phyloP scores from a whole-genome alignment of 202 grass and related monocot species.

The Digitaria exilis region DNA sequence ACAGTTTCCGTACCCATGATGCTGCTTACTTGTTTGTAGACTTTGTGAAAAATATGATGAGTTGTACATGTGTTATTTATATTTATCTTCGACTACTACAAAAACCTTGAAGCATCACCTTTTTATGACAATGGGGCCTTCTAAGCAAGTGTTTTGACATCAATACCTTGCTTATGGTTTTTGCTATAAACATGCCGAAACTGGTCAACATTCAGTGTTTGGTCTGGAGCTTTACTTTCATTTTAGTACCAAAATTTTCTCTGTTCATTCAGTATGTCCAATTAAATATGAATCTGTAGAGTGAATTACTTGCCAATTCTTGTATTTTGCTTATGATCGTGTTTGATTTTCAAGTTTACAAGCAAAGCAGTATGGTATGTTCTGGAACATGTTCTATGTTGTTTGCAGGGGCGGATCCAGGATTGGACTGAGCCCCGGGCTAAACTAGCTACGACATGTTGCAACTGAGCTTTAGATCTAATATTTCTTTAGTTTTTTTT shows the following conservation, averaged over 20 bases:
- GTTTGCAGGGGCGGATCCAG: too few relatives aligned
- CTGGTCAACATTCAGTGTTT: not conserved
- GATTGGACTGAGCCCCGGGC: too few relatives aligned
- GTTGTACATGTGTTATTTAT: constrained; percentile 15
- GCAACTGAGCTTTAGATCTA: too few relatives aligned
- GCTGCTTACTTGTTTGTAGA: not conserved
- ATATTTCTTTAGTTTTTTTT: too few relatives aligned
- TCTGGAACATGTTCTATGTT: not conserved
- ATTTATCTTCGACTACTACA: constrained; percentile 2
- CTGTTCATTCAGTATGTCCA: too few relatives aligned
- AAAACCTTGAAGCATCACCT: not conserved
- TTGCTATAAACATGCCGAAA: not conserved
- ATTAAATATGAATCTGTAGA: not conserved
- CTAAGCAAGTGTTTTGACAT: not conserved
- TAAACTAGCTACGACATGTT: too few relatives aligned
- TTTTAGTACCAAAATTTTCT: not conserved
- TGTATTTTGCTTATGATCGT: not conserved
- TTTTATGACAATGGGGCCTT: not conserved
- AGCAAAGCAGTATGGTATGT: not conserved
- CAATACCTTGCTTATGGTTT: constrained; percentile 2
- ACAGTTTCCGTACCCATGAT: not conserved
- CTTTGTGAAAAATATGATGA: not conserved
- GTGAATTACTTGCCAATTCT: not conserved
- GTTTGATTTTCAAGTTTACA: not conserved
- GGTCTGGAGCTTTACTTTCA: not conserved